Conservation (phyloP, 495 filamentous ascomycete species). For the Podospora australis region DNA sequence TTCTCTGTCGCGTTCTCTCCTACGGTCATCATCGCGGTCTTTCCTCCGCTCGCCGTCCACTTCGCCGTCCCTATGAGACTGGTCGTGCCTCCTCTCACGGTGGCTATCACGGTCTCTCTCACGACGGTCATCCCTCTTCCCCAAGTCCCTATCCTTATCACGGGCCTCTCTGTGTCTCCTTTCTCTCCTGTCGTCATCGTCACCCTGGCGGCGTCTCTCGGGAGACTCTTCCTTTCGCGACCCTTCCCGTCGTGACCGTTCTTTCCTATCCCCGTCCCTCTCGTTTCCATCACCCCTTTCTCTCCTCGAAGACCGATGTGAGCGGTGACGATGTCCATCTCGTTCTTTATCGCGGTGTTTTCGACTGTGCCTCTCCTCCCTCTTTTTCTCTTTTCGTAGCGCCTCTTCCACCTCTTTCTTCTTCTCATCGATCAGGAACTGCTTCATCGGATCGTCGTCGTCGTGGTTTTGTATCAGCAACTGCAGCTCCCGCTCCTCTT, state of each 20-base stretch:
- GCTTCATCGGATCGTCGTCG: constrained; percentile 97
- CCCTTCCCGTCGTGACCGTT: too few species aligned
- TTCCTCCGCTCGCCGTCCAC: constrained; percentile 13
- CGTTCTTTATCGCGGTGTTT: constrained; percentile 32
- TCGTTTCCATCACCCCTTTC: constrained; percentile 15
- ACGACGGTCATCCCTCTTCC: constrained; percentile 11
- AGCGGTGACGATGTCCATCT: constrained; percentile 22
- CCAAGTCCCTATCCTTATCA: too few species aligned
- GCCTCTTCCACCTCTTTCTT: constrained; percentile 75
- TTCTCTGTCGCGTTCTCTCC: constrained; percentile 16
- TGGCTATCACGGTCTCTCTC: constrained; percentile 22
- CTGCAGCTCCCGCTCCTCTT: constrained; percentile 68
- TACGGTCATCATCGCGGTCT: constrained; percentile 19
- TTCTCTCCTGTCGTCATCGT: constrained; percentile 4
- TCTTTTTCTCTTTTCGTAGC: constrained; percentile 45
- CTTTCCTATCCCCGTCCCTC: constrained; percentile 20
- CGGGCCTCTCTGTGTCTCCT: too few species aligned
- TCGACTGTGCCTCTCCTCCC: constrained; percentile 28
- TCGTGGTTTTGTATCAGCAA: constrained; percentile 73
- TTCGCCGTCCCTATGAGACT: constrained; percentile 18
- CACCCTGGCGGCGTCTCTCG: constrained; percentile 9
- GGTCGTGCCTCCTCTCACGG: constrained; percentile 14
- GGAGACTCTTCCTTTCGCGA: constrained; percentile 25
- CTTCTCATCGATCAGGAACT: constrained; percentile 80
- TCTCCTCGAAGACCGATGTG: constrained; percentile 16